Conservation (phyloP, 2,329 filamentous ascomycete genomes). For the Bipolaris cookei region DNA sequence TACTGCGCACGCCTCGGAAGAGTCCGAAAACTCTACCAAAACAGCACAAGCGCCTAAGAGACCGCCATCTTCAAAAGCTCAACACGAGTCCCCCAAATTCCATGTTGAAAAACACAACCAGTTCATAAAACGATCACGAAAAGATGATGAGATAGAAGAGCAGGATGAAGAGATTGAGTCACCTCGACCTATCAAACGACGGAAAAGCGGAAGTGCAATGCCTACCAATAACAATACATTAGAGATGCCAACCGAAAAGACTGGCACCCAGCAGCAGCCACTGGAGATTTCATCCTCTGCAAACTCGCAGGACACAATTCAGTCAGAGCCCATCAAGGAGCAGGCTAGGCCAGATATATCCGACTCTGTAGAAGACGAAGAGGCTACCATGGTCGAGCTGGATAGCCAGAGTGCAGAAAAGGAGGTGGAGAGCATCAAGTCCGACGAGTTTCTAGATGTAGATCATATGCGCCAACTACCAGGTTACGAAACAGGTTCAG, state of each 20-base stretch:
- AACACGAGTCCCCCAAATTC: slow-evolving; percentile 33
- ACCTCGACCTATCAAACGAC: slow-evolving; percentile 24
- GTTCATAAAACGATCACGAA: slow-evolving; percentile 29
- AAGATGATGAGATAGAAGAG: slow-evolving; percentile 12
- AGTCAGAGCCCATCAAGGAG: slow-evolving; percentile 9
- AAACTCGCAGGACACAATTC: slow-evolving; percentile 17
- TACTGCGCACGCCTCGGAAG: slow-evolving; percentile 7
- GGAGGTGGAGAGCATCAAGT: slow-evolving; percentile 21
- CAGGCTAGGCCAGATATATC: slow-evolving; percentile 11
- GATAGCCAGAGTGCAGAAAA: slow-evolving; percentile 6
- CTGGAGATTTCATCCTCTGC: slow-evolving; percentile 33
- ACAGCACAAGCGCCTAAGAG: slow-evolving; percentile 13
- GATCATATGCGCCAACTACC: not conserved
- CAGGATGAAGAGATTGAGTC: slow-evolving; percentile 3
- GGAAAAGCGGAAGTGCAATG: slow-evolving; percentile 19
- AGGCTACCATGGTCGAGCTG: slow-evolving; percentile 4
- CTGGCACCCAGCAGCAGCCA: slow-evolving; percentile 23
- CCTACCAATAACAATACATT: slow-evolving; percentile 5
- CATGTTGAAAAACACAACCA: slow-evolving; percentile 30
- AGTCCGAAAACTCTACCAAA: slow-evolving; percentile 5
- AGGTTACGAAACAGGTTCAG: slow-evolving; percentile 10
- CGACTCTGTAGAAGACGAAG: not conserved
- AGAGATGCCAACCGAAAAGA: not conserved
- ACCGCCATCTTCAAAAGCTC: slow-evolving; percentile 32
- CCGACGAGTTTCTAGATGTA: slow-evolving; percentile 17